Base-by-base conservation (phyloP, 352 stramenopile species). In the Phytophthora aleatoria region DNA sequence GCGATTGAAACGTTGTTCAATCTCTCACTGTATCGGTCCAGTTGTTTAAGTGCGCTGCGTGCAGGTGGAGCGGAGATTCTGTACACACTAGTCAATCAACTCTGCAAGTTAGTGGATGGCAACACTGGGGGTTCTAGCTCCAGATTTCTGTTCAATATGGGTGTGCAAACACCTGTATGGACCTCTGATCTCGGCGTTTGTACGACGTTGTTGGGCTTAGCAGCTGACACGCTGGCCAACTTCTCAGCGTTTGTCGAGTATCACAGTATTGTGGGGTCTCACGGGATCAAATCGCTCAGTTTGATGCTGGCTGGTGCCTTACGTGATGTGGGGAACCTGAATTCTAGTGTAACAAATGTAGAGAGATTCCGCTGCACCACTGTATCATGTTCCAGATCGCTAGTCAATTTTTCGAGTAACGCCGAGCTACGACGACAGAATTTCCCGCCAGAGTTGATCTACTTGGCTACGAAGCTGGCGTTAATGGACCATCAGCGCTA, bases 401-500 rank as follows among this genome's bases (percentile, higher is more conserved):
- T 94, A 0, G 79, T 71, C 0, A 94, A 94, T 57, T 83, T 94
- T 44, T 91, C 86, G 0, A 81, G 79, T n/a, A 88, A 79, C 48
- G 64, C 72, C 7, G 83, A 94, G 11, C 51, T 87, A 13, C 79
- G 80, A 12, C 64, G 68, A 1, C 69, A 82, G 10, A 74, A 72
- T 28, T 89, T 92, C 48, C 47, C 64, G 15, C 54, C 73, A 3
- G 82, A 91, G 2, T 70, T 90, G 13, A 76, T 92, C 43, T 64
- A 85, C 10, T 63, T 91, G 52, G 71, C 78, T 0, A 79, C 76
- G 3, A 71, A 74, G 7, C 57, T 91, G 4, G 71, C 79, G 20
- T 38, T 90, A 4, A 50, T 92, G 2, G 69, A 90, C 44, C 72
- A 68, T 0, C 51, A 71, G 12, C 76, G 71, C 13, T 61, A 81